Evolutionary conservation across 805 yeast genomes (phyloP).

Genomic region (Grigorovia jiainica): DNA sequence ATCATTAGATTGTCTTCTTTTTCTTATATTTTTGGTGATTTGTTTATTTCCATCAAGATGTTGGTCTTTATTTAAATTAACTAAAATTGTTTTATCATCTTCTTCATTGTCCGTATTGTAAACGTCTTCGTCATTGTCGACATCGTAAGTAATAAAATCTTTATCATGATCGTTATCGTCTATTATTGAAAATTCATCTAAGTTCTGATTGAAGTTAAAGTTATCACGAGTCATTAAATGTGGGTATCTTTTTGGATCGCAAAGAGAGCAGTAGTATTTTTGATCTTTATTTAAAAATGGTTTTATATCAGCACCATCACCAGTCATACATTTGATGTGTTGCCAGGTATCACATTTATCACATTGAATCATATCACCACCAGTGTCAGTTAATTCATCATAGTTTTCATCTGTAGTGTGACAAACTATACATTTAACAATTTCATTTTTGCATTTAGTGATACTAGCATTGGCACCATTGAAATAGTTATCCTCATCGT

Average conservation of each 20-base stretch:
- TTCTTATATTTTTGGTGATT: conserved; percentile 2
- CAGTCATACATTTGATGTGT: conserved; percentile 53
- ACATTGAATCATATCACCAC: conserved; percentile 56
- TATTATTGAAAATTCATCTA: background rate
- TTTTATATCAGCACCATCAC: conserved; percentile 21
- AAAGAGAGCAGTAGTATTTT: conserved; percentile 44
- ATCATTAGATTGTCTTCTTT: conserved; percentile 2
- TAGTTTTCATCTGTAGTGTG: conserved; percentile 50
- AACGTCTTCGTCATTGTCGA: too few species aligned
- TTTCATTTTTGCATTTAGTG: conserved; percentile 24
- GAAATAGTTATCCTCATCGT: conserved; percentile 22
- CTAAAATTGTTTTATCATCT: background rate
- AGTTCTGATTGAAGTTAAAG: background rate
- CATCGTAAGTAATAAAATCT: too few species aligned
- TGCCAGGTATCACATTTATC: conserved; percentile 65
- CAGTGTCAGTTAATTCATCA: conserved; percentile 43
- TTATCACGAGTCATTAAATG: conserved; percentile 11
- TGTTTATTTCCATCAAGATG: too few species aligned
- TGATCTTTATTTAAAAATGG: conserved; percentile 33
- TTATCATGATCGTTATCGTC: conserved; percentile 7
- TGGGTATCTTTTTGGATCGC: conserved; percentile 36
- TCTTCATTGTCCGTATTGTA: background rate
- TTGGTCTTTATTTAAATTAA: background rate
- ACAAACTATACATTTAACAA: conserved; percentile 52
- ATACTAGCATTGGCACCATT: conserved; percentile 9